Percentiles rank a stretch among this genome's conserved stretches.
These are phyloP conservation scores for Fonsecaea erecta DNA, from an alignment of 2,329 filamentous ascomycete species.

Conservation along the genomic window DNA sequence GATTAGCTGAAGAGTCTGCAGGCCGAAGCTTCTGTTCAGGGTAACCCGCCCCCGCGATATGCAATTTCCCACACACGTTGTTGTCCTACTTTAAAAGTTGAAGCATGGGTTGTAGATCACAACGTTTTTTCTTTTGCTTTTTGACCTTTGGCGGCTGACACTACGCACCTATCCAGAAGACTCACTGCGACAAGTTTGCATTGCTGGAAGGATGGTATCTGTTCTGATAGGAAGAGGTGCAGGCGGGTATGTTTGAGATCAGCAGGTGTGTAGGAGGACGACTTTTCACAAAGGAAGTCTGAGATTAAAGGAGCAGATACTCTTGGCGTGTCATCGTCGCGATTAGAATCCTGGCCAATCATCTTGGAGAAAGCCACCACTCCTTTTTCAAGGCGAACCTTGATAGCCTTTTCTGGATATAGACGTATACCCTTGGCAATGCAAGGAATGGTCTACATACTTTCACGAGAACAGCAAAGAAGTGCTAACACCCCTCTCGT, in stretches of 20 bases:
- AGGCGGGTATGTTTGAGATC: neutral
- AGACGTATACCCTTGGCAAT: neutral
- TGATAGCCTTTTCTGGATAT: neutral
- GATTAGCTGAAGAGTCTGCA: neutral
- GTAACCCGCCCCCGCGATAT: neutral
- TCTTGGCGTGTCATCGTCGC: neutral
- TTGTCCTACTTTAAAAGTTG: neutral
- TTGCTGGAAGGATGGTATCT: neutral
- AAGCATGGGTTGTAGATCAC: neutral
- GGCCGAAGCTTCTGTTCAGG: neutral
- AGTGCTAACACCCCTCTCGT: neutral
- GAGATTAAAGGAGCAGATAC: neutral
- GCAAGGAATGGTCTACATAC: neutral
- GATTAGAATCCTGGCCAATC: neutral
- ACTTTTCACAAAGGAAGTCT: neutral
- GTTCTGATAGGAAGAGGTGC: neutral
- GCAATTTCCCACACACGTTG: neutral
- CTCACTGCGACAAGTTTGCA: neutral
- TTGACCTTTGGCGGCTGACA: no score
- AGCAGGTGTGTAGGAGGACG: neutral
- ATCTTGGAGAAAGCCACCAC: neutral
- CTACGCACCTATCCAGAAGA: neutral
- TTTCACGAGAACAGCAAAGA: neutral
- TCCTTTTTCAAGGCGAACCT: neutral
- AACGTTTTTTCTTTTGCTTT: no score